Base-by-base conservation (phyloP, 2,329 filamentous ascomycete species). In the Pochonia chlamydosporia region DNA sequence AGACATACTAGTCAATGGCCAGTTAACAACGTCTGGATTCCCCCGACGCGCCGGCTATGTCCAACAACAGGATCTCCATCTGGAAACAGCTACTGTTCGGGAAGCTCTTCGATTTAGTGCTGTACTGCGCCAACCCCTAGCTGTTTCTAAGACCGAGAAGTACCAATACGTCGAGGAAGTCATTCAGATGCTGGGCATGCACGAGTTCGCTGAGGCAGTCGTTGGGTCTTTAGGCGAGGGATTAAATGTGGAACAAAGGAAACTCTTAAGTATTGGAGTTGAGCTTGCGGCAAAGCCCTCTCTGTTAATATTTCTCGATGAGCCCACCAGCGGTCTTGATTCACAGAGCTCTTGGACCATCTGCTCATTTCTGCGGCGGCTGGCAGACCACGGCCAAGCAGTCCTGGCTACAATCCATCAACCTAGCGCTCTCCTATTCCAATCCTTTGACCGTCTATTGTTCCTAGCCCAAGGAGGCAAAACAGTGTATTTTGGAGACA, bases 401-500 rank as follows among this genome's bases (percentile, higher is more conserved):
- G 65, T 80, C 1, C 64, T 80, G 1, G 76, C 74, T 45, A 79
- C 76, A 0, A 74, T 80, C 14, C 76, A 80, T 54, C 76, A 80
- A 52, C 76, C 76, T 1, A 72, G 67, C 5, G 74, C 75, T 1
- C 69, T 76, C 37, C 60, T 80, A 4, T 79, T 79, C 57, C 67
- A 74, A 49, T 63, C 71, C 37, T 78, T 85, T 44, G 82, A 85
- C 52, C 74, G 76, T 1, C 66, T 85, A 2, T 66, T 85, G 1
- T 82, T 87, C 63, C 71, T 87, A 3, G 80, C 81, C 9, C 74
- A 70, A 47, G 82, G 83, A 31, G 84, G 83, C 1, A 79, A 74
- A 58, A 85, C 81, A 0, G 81, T 86, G 1, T 87, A 87, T 57
- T 86, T 86, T 61, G 84, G 83, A 6, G 72, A 84, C 2, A 80